Conservation (phyloP, 2,329 filamentous ascomycete species). For the Akanthomyces uredinophilus region DNA sequence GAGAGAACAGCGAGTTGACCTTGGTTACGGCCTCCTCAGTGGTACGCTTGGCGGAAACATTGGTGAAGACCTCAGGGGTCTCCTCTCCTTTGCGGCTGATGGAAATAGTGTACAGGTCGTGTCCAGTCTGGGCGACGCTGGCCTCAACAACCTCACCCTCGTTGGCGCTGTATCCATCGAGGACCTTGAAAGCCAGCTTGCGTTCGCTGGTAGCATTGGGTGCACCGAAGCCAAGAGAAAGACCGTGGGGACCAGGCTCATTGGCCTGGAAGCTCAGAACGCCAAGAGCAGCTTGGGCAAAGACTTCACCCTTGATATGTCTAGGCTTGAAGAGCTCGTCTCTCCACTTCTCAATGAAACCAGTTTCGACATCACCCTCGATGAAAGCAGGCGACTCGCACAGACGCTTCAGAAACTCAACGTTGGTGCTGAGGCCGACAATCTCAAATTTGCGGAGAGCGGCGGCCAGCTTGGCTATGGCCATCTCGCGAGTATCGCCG, state of each 20-base stretch:
- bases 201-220: constrained; percentile 37
- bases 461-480: constrained; percentile 73
- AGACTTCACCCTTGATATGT: constrained; percentile 63
- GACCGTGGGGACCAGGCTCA: constrained; percentile 40
- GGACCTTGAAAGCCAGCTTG: constrained; percentile 47
- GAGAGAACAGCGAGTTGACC: constrained; percentile 63
- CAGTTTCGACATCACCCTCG: constrained; percentile 84
- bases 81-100: constrained; percentile 39
- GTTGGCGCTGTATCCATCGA: constrained; percentile 59
- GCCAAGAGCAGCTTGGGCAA: constrained; percentile 81
- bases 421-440: constrained; percentile 88
- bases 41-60: constrained; percentile 39
- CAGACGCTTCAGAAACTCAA: constrained; percentile 89
- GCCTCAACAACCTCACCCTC: constrained; percentile 57
- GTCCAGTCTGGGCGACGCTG: constrained; percentile 42
- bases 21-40: constrained; percentile 25
- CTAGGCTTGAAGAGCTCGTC: constrained; percentile 68
- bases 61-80: constrained; percentile 36
- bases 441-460: constrained; percentile 88
- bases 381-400: constrained; percentile 80
- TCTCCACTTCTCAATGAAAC: constrained; percentile 87
- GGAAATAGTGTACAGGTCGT: constrained; percentile 41
- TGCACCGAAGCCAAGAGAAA: constrained; percentile 51
- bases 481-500: constrained; percentile 70
- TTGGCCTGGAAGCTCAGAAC: constrained; percentile 51